Base-by-base conservation (phyloP, 78 protist species). In the Capsaspora owczarzaki region DNA sequence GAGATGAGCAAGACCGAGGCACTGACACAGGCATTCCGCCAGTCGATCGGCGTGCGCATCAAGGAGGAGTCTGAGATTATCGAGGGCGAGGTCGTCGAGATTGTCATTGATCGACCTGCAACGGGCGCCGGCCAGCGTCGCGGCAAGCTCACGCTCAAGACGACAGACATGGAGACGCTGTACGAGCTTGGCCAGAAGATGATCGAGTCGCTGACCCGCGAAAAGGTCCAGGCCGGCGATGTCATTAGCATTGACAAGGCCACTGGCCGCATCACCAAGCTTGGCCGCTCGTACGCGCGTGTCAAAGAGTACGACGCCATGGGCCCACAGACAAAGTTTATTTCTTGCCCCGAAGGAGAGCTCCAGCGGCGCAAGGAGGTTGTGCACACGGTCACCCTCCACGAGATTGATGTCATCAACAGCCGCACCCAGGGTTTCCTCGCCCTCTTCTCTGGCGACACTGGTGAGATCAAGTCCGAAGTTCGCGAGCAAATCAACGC, bases 141-240 rank as follows among this genome's bases (percentile, higher is more conserved):
- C 4, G 66, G 66, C 23, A 87, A 90, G 84, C 87, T 98, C 47
- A 92, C 95, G 25, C 66, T 98, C 40, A 98, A 98, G 92, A 98
- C 99, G n/a, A 96, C 99, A 1, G 99, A 97, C 33, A 98, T 98
- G 99, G 99, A 98, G 92, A 93, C 99, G 0, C 66, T 90, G 33
- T 98, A 93, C 77, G 99, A 98, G 78, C 88, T 98, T 12, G 99
- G 99, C 12, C 79, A 53, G 25, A 96, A 96, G 90, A 95, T 98
- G 99, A 97, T 98, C 47, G 99, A 98, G 37, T 72, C 92, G 42
- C 95, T 98, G 71, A 77, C 72, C 66, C 94, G 94, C 82, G 99
- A 98, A 79, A 98, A 98, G 90, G 85, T 95, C 23, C 37, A 81
- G 25, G 85, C 90, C 38, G 96, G 94, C 16, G 85, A 88, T 46